Base-by-base conservation (phyloP, 2,329 filamentous ascomycete species). In the Emericellopsis cladophorae region DNA sequence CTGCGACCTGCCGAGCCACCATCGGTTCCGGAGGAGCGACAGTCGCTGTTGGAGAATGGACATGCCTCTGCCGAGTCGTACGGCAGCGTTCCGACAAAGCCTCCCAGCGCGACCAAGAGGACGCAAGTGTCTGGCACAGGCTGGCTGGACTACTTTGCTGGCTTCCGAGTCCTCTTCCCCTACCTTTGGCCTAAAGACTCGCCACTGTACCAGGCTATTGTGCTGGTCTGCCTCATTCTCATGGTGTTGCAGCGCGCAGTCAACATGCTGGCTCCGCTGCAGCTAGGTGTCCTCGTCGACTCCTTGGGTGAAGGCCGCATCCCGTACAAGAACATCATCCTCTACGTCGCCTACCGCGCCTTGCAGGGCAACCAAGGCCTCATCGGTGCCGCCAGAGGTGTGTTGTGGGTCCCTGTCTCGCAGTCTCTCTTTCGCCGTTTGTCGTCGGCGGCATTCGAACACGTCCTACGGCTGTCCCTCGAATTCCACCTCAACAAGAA, bases 401-500 rank as follows among this genome's bases (percentile, higher is more conserved):
- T 87, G 31, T 68, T 98, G 29, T 98, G 92, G 92, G 92, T 98
- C 40, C 90, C 92, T 0, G 88, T 98, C 43, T 87, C 89, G 31
- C 92, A 98, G 59, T 95, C 96, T 59, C 95, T 90, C 0, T 98
- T 95, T 62, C 82, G 87, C 54, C 87, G 92, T 48, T 72, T 98
- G 44, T 95, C 89, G 6, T 92, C 92, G 2, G 89, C 92, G 14
- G 87, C 90, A 9, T 98, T 98, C 56, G 90, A 96, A 63, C 92
- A 98, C 58, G 92, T 98, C 21, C 92, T 96, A 60, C 81, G 83
- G 39, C 77, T 98, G 29, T 95, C 89, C 59, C 72, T 96, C 49
- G 92, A 96, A 58, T 98, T 98, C 54, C 92, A 98, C 56, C 75
- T 96, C 3, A 87, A 87, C 40, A 98, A 98, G 64, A 86, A 90